Conservation (phyloP, 75 land plant genomes). For the Cunninghamia lanceolata region DNA sequence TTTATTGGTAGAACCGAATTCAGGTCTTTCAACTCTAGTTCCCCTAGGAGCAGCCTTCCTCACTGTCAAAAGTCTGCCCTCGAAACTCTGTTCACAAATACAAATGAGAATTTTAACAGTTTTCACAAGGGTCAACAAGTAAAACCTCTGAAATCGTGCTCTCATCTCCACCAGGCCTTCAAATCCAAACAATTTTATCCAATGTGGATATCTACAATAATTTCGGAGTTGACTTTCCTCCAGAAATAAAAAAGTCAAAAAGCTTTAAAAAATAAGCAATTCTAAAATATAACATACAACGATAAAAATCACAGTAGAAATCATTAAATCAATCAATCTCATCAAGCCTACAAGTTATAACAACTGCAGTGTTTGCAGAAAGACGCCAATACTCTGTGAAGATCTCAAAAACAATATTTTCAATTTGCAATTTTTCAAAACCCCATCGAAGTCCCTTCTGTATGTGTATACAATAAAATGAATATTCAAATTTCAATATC, state of each 20-base stretch:
- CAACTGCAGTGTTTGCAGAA: not conserved
- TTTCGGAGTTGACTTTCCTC: not conserved
- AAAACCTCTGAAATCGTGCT: not conserved
- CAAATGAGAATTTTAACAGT: not conserved
- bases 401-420: no score
- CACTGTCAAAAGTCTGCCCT: slow-evolving; percentile 62
- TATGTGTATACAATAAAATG: no score
- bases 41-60: slow-evolving; percentile 71
- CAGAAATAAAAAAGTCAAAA: not conserved
- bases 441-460: no score
- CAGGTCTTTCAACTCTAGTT: slow-evolving; percentile 20
- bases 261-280: not conserved
- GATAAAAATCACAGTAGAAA: not conserved
- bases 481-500: no score
- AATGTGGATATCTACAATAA: not conserved
- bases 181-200: not conserved
- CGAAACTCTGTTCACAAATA: slow-evolving; percentile 36
- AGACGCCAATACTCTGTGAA: no score
- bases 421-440: no score
- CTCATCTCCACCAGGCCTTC: not conserved
- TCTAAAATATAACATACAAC: not conserved
- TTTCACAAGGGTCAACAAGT: not conserved
- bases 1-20: slow-evolving; percentile 29
- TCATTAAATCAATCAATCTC: not conserved
- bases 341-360: not conserved